Evolutionary conservation across 495 filamentous ascomycete species (phyloP).

Genomic region (Aspergillus biplanus): DNA sequence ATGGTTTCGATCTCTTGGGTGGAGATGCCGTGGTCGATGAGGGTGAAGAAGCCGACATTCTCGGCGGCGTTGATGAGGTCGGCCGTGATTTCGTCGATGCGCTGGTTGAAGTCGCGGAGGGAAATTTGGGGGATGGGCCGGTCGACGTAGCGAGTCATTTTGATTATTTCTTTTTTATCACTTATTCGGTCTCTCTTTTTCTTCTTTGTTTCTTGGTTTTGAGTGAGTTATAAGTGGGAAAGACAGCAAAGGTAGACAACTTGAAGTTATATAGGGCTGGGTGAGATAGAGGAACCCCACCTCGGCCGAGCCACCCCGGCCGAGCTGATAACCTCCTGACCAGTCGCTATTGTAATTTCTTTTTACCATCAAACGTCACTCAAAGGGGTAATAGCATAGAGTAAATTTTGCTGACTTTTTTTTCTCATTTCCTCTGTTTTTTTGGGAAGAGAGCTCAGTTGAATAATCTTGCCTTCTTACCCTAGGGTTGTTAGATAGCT

Average conservation of each 20-base stretch:
- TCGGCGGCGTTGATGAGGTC: slow-evolving; percentile 61
- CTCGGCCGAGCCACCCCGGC: slow-evolving; percentile 1
- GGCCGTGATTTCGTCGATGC: slow-evolving; percentile 57
- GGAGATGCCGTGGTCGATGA: slow-evolving; percentile 60
- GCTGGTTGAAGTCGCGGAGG: slow-evolving; percentile 54
- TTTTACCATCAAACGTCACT: no score
- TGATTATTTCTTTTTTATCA: not conserved
- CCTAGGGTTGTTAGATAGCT: no score
- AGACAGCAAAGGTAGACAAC: not conserved
- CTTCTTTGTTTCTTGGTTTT: no score
- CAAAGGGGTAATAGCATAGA: no score
- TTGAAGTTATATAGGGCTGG: slow-evolving; percentile 2
- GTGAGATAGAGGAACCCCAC: not conserved
- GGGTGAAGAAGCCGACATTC: slow-evolving; percentile 65
- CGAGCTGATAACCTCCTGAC: slow-evolving; percentile 7
- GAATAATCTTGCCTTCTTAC: no score
- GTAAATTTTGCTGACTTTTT: no score
- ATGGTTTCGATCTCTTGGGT: slow-evolving; percentile 53
- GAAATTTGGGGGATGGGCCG: slow-evolving; percentile 62
- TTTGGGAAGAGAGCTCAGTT: no score
- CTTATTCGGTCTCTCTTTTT: no score
- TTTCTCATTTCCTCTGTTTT: no score
- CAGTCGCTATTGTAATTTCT: no score
- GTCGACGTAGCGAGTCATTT: slow-evolving; percentile 46
- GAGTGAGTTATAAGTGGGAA: not conserved